A percentile compares a stretch with the other conserved stretches of the same genome.
These are phyloP conservation scores for Coccomyxa subellipsoidea DNA, from an alignment of 163 green algal species.

Conservation along the genomic window DNA sequence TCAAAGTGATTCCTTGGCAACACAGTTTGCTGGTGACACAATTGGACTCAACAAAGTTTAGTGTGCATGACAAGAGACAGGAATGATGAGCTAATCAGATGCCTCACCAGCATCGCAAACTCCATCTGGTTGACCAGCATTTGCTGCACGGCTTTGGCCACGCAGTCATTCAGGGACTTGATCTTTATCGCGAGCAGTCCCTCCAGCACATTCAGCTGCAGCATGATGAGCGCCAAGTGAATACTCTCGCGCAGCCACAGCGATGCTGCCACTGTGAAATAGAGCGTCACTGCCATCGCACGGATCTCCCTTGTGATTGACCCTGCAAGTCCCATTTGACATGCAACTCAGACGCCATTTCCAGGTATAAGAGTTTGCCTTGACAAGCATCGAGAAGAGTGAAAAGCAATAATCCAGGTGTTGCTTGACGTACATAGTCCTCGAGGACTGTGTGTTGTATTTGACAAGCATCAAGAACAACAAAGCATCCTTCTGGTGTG, in stretches of 20 bases:
- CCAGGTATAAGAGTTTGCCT: too few species aligned
- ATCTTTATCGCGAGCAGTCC: constrained; percentile 1
- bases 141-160: neutral
- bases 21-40: too few species aligned
- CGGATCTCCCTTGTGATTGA: neutral
- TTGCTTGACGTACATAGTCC: too few species aligned
- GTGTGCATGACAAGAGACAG: neutral
- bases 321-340: neutral
- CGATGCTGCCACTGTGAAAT: neutral
- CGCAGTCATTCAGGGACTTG: constrained; percentile 8
- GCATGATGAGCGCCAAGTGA: constrained; percentile 6
- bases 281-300: neutral
- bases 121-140: neutral
- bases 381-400: too few species aligned
- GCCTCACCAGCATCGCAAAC: constrained; percentile 6
- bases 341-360: neutral
- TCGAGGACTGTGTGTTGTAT: too few species aligned
- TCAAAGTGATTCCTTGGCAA: too few species aligned
- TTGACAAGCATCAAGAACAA: too few species aligned
- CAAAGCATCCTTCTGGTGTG: too few species aligned
- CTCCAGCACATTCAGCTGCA: constrained; percentile 13
- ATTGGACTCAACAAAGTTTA: too few species aligned
- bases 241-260: neutral
- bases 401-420: too few species aligned
- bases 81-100: neutral